A percentile compares a stretch with the other conserved stretches of the same genome.
These are phyloP conservation scores for Cyberlindnera euphorbiiphila DNA, from an alignment of 805 yeast species.

Conservation along the genomic window DNA sequence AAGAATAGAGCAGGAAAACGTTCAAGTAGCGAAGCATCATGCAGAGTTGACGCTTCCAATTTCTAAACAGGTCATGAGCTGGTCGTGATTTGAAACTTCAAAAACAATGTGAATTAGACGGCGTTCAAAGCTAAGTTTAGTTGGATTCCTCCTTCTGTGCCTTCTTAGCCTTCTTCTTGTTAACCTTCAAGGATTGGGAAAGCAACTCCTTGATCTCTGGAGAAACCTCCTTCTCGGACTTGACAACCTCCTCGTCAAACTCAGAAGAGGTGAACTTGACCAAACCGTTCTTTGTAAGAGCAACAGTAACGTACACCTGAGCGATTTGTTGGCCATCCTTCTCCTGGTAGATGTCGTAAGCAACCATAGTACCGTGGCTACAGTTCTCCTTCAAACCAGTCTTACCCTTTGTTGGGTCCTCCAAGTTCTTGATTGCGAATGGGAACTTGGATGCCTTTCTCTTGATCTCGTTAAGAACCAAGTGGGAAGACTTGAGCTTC, in stretches of 20 bases:
- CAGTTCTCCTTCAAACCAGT: conserved; percentile 72
- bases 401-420: conserved; percentile 67
- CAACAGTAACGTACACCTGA: conserved; percentile 72
- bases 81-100: conserved; percentile 8
- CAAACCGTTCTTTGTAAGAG: conserved; percentile 68
- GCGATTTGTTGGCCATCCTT: conserved; percentile 64
- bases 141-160: conserved; percentile 21
- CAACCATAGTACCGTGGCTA: conserved; percentile 60
- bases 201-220: conserved; percentile 45
- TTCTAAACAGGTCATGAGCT: conserved; percentile 8
- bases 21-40: conserved; percentile 1
- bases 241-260: conserved; percentile 44
- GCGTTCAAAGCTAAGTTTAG: conserved; percentile 1
- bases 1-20: neutral
- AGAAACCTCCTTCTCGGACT: conserved; percentile 51
- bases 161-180: conserved; percentile 44
- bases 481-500: conserved; percentile 68
- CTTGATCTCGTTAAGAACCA: conserved; percentile 63
- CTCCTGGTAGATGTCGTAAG: conserved; percentile 66
- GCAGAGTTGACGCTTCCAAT: too few relatives aligned
- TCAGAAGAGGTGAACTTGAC: conserved; percentile 58
- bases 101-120: neutral
- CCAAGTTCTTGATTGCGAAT: conserved; percentile 58
- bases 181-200: conserved; percentile 48
- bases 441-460: conserved; percentile 66